Evolutionary conservation across 2,329 filamentous ascomycete species (phyloP).

Genomic region (Colletotrichum sansevieriae): DNA sequence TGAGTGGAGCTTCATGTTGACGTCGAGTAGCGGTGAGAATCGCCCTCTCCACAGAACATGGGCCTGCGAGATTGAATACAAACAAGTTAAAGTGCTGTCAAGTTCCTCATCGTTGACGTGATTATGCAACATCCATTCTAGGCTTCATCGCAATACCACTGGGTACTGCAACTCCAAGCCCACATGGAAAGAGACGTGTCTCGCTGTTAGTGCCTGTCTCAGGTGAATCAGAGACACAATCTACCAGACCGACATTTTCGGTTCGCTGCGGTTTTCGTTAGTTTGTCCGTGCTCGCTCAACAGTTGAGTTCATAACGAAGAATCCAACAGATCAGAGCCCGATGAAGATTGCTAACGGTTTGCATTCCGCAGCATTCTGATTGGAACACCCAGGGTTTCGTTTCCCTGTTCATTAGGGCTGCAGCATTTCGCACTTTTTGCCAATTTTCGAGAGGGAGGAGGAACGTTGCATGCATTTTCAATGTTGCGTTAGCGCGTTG

Average conservation of each 20-base stretch:
- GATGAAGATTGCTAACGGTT: background rate
- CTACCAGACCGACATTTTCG: constrained; percentile 8
- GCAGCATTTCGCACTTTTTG: background rate
- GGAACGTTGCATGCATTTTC: constrained; percentile 13
- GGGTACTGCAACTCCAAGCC: background rate
- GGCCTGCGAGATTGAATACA: constrained; percentile 39
- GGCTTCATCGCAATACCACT: constrained; percentile 1
- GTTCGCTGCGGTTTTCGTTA: background rate
- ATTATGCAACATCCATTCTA: constrained; percentile 1
- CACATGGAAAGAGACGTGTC: background rate
- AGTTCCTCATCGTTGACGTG: constrained; percentile 12
- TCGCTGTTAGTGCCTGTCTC: background rate
- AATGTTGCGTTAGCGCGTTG: constrained; percentile 13
- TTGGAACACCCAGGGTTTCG: background rate
- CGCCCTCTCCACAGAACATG: constrained; percentile 28
- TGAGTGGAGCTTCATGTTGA: constrained; percentile 31
- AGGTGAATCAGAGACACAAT: constrained; percentile 2
- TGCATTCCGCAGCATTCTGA: background rate
- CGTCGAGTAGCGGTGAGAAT: constrained; percentile 37
- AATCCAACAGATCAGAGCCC: constrained; percentile 16
- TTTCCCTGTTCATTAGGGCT: background rate
- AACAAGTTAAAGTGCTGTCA: constrained; percentile 29
- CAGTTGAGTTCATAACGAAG: background rate
- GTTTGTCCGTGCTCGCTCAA: background rate
- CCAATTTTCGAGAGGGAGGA: background rate